Conservation (phyloP, 192 early-diverging fungal species). For the Pilaira anomala region DNA sequence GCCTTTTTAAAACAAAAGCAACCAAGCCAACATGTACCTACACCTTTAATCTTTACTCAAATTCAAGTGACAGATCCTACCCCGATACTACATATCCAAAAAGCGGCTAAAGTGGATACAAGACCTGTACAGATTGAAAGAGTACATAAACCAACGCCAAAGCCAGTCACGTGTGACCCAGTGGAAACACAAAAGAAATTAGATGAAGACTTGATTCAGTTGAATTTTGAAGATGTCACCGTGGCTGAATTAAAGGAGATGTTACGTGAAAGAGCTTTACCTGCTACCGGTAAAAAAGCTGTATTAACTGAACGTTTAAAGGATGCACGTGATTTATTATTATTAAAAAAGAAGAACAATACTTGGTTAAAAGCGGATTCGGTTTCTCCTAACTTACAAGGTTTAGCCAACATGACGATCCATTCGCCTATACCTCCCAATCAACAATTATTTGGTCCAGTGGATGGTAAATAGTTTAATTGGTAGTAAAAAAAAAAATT, state of each 20-base stretch:
- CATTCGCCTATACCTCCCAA: conserved; percentile 3
- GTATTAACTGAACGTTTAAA: conserved; percentile 60
- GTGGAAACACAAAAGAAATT: conserved; percentile 52
- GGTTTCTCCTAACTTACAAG: not conserved
- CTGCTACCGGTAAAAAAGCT: conserved; percentile 68
- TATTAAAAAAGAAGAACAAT: not conserved
- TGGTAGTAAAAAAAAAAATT: too few species aligned
- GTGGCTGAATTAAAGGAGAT: conserved; percentile 73
- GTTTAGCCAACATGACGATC: conserved; percentile 9
- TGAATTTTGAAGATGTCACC: conserved; percentile 74
- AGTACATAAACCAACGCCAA: conserved; percentile 17
- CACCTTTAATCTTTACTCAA: conserved; percentile 18
- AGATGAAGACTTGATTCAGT: conserved; percentile 57
- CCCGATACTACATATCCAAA: conserved; percentile 10
- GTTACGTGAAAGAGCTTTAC: conserved; percentile 58
- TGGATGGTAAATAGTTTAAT: too few species aligned
- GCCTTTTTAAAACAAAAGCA: conserved; percentile 2
- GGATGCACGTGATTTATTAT: conserved; percentile 45
- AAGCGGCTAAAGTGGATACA: conserved; percentile 15
- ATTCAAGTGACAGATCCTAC: conserved; percentile 21
- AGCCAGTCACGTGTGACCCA: conserved; percentile 17
- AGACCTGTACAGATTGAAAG: conserved; percentile 29
- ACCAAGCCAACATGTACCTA: not conserved
- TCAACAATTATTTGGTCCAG: not conserved
- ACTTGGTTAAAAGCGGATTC: not conserved